A percentile compares a stretch with the other conserved stretches of the same genome.
Conservation (phyloP, 2,329 filamentous ascomycete genomes). For the Endothia cerciana region DNA sequence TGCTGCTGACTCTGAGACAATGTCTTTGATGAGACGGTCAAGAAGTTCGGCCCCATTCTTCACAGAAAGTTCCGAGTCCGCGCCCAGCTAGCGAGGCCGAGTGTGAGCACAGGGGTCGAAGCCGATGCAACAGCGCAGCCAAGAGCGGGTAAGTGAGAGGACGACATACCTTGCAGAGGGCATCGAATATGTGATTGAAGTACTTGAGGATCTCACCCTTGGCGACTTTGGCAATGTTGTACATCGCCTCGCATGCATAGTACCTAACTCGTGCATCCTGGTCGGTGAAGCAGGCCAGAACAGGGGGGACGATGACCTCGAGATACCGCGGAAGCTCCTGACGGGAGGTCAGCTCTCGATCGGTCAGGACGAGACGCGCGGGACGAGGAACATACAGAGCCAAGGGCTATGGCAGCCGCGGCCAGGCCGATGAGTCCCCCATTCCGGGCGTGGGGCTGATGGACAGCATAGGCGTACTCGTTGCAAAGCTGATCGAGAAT, state of each 20-base stretch:
- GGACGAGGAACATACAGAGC: conserved; percentile 66
- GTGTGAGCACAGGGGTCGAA: conserved; percentile 20
- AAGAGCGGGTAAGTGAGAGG: conserved; percentile 7
- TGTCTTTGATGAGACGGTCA: conserved; percentile 93
- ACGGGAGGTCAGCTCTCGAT: conserved; percentile 6
- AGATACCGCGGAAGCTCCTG: conserved; percentile 92
- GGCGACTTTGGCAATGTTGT: conserved; percentile 98
- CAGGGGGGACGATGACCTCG: conserved; percentile 91
- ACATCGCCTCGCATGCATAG: conserved; percentile 99
- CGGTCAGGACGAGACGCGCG: not conserved
- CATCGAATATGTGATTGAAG: conserved; percentile 98
- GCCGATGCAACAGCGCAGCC: not conserved
- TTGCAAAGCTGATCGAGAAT: conserved; percentile 97
- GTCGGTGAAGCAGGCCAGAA: conserved; percentile 95
- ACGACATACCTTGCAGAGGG: conserved; percentile 82
- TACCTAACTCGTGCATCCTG: conserved; percentile 97
- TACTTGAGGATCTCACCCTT: conserved; percentile 97
- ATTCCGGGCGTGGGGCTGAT: conserved; percentile 95
- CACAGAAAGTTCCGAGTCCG: conserved; percentile 93
- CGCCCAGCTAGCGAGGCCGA: conserved; percentile 70
- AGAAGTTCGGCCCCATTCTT: conserved; percentile 97
- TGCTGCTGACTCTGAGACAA: conserved; percentile 91
- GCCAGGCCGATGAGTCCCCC: conserved; percentile 94
- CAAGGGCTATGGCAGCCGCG: conserved; percentile 92
- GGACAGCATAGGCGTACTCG: conserved; percentile 95